A percentile compares a stretch with the other conserved stretches of the same genome.
These are phyloP conservation scores for Dioscorea zingiberensis DNA, from an alignment of 106 monocot species.

Conservation along the genomic window DNA sequence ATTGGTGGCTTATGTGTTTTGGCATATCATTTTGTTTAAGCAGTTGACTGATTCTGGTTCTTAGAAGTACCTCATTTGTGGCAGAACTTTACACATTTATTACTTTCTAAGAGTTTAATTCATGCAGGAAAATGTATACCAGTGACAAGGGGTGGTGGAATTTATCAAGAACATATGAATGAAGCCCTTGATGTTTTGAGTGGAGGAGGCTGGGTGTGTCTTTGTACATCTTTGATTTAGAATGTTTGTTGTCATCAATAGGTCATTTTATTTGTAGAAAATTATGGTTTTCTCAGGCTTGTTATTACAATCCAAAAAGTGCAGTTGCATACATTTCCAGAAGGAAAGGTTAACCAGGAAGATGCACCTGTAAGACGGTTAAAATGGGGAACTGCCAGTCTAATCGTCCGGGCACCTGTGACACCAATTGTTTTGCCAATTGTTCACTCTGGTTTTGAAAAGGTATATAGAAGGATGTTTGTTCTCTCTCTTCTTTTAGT, in stretches of 20 bases:
- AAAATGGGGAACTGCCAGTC: conserved; percentile 99
- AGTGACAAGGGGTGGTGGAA: conserved; percentile 84
- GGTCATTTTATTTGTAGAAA: background rate
- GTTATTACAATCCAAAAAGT: conserved; percentile 7
- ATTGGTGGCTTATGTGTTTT: no score
- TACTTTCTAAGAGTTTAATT: conserved; percentile 19
- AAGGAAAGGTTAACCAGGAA: conserved; percentile 85
- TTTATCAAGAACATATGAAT: conserved; percentile 89
- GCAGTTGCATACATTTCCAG: conserved; percentile 97
- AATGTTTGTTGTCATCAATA: no score
- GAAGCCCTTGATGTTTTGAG: conserved; percentile 75
- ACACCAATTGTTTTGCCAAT: conserved; percentile 89
- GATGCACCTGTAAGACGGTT: conserved; percentile 65
- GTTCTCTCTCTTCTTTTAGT: background rate
- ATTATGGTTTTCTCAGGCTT: conserved; percentile 3
- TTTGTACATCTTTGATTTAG: background rate
- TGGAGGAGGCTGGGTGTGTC: conserved; percentile 80
- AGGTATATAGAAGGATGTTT: conserved; percentile 41
- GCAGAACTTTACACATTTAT: no score
- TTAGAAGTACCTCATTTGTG: no score
- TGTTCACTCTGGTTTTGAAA: conserved; percentile 84
- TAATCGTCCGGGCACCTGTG: conserved; percentile 73
- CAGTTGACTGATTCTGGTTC: no score
- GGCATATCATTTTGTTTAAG: no score
- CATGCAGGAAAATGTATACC: conserved; percentile 95